phyloP scores from a whole-genome alignment of 2,329 filamentous ascomycete genomes.

The Cladosporium sp. region DNA sequence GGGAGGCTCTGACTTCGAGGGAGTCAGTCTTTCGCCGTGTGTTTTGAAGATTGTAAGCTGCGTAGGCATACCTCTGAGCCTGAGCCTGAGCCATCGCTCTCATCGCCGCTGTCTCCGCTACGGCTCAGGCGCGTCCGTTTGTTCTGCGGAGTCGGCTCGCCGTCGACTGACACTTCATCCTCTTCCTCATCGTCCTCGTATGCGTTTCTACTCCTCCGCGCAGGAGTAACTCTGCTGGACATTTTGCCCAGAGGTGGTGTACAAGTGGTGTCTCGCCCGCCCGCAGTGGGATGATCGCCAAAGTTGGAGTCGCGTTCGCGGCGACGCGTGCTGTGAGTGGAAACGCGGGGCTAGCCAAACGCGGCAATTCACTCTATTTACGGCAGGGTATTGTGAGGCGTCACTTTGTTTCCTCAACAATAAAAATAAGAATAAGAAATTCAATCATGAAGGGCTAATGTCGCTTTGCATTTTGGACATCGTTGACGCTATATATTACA shows the following conservation, averaged over 20 bases:
- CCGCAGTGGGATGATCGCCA: background rate
- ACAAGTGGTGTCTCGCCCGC: background rate
- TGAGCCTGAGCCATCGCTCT: slow-evolving; percentile 9
- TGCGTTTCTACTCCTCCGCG: slow-evolving; percentile 1
- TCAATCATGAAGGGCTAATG: background rate
- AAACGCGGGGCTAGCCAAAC: no score
- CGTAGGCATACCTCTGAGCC: slow-evolving; percentile 13
- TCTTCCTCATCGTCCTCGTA: slow-evolving; percentile 12
- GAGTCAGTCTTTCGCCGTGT: background rate
- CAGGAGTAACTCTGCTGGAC: slow-evolving; percentile 12
- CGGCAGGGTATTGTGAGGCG: no score
- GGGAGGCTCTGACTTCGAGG: slow-evolving; percentile 14
- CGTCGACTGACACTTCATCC: slow-evolving; percentile 8
- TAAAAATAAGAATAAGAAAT: no score
- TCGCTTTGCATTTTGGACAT: background rate
- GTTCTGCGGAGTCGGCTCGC: background rate
- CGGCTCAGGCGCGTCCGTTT: slow-evolving; percentile 11
- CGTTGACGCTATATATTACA: background rate
- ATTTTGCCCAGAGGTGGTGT: background rate
- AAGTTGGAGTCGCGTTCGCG: no score
- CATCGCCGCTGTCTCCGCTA: slow-evolving; percentile 1
- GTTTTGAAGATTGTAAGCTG: background rate
- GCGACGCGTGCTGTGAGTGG: no score
- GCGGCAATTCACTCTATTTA: no score
- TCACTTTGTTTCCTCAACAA: no score